Conservation (phyloP, 73 alveolate species). For the Blepharisma japonicum region DNA sequence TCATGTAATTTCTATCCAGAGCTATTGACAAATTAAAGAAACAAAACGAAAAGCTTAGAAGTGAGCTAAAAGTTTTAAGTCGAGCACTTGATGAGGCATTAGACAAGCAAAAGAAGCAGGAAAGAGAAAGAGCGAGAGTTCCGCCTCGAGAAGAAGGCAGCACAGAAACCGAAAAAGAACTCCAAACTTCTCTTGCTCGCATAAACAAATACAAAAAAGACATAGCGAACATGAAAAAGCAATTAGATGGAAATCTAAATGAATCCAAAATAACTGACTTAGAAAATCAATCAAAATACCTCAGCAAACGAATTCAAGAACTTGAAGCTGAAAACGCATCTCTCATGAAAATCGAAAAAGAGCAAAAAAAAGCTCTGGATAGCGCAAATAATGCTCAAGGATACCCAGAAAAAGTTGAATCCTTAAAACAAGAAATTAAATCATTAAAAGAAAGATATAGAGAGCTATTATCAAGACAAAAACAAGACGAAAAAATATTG, state of each 20-base stretch:
- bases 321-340: slow-evolving; percentile 25
- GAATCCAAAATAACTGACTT: slow-evolving; percentile 25
- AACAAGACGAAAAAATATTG: slow-evolving; percentile 29
- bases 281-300: slow-evolving; percentile 25
- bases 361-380: slow-evolving; percentile 27
- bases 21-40: slow-evolving; percentile 11
- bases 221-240: slow-evolving; percentile 30
- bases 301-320: slow-evolving; percentile 21
- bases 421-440: slow-evolving; percentile 22
- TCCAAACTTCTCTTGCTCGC: slow-evolving; percentile 19
- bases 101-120: slow-evolving; percentile 25
- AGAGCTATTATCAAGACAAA: slow-evolving; percentile 11
- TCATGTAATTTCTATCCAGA: slow-evolving; percentile 13
- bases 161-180: slow-evolving; percentile 34
- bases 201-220: slow-evolving; percentile 36
- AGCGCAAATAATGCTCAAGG: slow-evolving; percentile 22
- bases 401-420: slow-evolving; percentile 25
- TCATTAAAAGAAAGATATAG: slow-evolving; percentile 17
- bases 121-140: slow-evolving; percentile 15
- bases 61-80: slow-evolving; percentile 25
- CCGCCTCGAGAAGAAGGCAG: slow-evolving; percentile 29
- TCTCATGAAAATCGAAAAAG: slow-evolving; percentile 26
- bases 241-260: slow-evolving; percentile 17
- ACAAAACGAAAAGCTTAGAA: slow-evolving; percentile 29
- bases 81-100: slow-evolving; percentile 20